Conservation (phyloP, 2,329 filamentous ascomycete genomes). For the Endocalyx cinctus region DNA sequence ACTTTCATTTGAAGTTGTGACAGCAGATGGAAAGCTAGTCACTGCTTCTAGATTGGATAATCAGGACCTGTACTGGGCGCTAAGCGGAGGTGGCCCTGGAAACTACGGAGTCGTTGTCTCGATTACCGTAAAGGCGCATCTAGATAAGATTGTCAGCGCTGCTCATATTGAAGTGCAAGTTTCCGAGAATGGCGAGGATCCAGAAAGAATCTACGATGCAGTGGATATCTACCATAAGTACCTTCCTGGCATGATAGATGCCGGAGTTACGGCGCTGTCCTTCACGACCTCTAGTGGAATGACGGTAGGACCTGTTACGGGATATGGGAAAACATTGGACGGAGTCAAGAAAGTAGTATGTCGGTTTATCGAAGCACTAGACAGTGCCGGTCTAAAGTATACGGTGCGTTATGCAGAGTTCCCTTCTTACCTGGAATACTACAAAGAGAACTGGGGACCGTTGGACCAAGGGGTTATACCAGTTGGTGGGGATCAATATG, state of each 20-base stretch:
- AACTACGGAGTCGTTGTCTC: constrained; percentile 43
- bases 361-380: constrained; percentile 25
- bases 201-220: constrained; percentile 25
- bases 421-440: constrained; percentile 33
- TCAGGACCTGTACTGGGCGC: constrained; percentile 47
- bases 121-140: constrained; percentile 29
- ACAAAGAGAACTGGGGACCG: constrained; percentile 23
- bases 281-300: constrained; percentile 15
- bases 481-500: no score
- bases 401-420: constrained; percentile 32
- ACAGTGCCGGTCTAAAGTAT: constrained; percentile 25
- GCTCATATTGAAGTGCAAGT: constrained; percentile 22
- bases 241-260: constrained; percentile 28
- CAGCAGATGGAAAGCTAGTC: constrained; percentile 40
- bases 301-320: constrained; percentile 23
- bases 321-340: no score
- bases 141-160: constrained; percentile 25
- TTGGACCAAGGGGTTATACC: no score
- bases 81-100: constrained; percentile 41
- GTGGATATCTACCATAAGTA: constrained; percentile 24
- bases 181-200: constrained; percentile 18
- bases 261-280: constrained; percentile 28
- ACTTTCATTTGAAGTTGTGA: constrained; percentile 46
- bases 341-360: no score
- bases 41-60: constrained; percentile 39